Evolutionary conservation across 345 rosid genomes (phyloP).

Genomic region (Acer negundo): DNA sequence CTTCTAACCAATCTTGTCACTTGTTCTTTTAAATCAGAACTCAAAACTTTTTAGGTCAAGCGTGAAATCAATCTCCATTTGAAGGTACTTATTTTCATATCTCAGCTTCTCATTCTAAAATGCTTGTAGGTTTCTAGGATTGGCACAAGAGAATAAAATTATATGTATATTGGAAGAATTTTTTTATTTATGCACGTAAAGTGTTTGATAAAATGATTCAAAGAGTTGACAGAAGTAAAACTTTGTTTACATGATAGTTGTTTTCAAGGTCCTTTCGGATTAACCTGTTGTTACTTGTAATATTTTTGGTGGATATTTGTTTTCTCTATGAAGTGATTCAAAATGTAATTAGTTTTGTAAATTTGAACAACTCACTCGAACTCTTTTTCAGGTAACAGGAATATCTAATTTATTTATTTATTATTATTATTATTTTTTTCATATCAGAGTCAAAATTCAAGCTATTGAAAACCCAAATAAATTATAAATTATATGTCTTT

Average conservation of each 20-base stretch:
- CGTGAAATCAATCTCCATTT: neutral
- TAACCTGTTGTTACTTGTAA: neutral
- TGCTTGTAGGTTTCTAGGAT: neutral
- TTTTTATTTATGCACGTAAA: neutral
- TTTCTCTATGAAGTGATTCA: neutral
- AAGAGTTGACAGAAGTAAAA: neutral
- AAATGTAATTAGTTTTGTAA: neutral
- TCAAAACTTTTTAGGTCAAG: neutral
- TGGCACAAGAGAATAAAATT: neutral
- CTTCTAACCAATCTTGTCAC: neutral
- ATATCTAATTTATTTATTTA: neutral
- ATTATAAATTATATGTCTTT: neutral
- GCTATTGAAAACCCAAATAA: neutral
- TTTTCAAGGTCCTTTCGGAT: neutral
- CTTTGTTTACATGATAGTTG: neutral
- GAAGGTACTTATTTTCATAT: neutral
- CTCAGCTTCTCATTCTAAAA: neutral
- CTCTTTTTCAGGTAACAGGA: neutral
- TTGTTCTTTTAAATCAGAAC: neutral
- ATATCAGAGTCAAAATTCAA: too few species aligned
- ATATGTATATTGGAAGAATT: too few species aligned
- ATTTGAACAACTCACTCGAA: neutral
- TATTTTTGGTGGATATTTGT: too few species aligned
- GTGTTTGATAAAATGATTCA: neutral
- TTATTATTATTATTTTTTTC: too few species aligned